Percentiles rank a stretch among this genome's conserved stretches.
These are phyloP conservation scores for Mycena kentingensis DNA, from an alignment of 768 basidiomycete species.

Conservation along the genomic window DNA sequence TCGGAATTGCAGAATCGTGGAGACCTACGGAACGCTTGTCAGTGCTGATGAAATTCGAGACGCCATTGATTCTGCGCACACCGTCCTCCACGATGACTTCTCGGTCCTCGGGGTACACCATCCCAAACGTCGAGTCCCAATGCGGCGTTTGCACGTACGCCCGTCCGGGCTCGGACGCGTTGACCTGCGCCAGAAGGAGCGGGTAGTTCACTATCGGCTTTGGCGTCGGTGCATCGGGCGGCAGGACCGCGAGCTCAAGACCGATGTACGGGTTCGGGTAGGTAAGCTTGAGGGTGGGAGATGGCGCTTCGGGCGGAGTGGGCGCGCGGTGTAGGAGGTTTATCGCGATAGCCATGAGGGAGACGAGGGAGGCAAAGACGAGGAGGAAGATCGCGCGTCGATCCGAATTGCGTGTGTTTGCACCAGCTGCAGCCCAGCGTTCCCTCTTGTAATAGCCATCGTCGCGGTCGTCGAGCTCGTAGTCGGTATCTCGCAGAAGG, in stretches of 20 bases:
- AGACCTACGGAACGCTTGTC: not conserved
- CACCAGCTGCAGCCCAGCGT: not conserved
- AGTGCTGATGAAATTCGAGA: no score
- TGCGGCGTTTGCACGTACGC: constrained; percentile 7
- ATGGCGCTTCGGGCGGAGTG: not conserved
- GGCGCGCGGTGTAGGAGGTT: not conserved
- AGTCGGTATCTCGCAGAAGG: not conserved
- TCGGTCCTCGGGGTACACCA: constrained; percentile 15
- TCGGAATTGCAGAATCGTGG: constrained; percentile 19
- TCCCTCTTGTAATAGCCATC: not conserved
- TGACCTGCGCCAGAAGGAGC: constrained; percentile 6
- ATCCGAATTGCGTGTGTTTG: not conserved
- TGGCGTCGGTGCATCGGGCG: not conserved
- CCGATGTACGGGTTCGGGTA: constrained; percentile 17
- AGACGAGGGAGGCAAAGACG: constrained; percentile 1
- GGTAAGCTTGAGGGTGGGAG: not conserved
- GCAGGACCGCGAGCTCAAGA: constrained; percentile 3
- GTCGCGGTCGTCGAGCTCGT: not conserved
- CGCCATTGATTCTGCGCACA: no score
- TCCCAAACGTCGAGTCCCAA: constrained; percentile 5
- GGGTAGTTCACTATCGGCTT: constrained; percentile 13
- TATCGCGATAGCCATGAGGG: not conserved
- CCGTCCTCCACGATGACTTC: not conserved
- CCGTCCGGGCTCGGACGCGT: not conserved
- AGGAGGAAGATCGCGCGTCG: not conserved